phyloP scores from a whole-genome alignment of 2,329 filamentous ascomycete genomes.

The Lachnellula cervina region DNA sequence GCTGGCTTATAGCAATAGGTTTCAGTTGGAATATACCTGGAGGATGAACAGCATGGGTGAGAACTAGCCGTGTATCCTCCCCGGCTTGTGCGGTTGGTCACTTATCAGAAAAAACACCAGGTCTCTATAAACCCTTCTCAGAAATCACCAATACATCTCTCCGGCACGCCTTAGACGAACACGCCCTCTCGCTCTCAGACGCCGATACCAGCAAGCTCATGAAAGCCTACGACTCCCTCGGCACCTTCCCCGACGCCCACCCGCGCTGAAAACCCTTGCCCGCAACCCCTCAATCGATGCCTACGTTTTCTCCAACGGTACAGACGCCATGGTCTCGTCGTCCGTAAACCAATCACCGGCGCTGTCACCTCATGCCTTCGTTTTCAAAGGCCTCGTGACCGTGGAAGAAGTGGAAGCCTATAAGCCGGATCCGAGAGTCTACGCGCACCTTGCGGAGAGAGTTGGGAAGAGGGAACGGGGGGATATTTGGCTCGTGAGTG shows the following conservation, averaged over 20 bases:
- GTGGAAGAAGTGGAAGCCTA: constrained; percentile 56
- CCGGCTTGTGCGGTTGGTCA: too few relatives aligned
- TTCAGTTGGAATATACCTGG: constrained; percentile 76
- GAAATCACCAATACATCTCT: constrained; percentile 60
- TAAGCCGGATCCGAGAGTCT: constrained; percentile 61
- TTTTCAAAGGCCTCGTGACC: constrained; percentile 53
- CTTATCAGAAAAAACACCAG: constrained; percentile 34
- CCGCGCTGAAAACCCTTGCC: constrained; percentile 40
- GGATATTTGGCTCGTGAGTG: constrained; percentile 63
- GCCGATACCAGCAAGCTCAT: constrained; percentile 49
- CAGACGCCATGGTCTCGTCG: constrained; percentile 54
- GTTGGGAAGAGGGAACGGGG: constrained; percentile 29
- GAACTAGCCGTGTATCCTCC: constrained; percentile 8
- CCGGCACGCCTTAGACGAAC: constrained; percentile 58
- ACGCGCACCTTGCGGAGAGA: constrained; percentile 41
- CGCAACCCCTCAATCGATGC: constrained; percentile 32
- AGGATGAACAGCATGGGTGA: constrained; percentile 69
- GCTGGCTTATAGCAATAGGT: constrained; percentile 25
- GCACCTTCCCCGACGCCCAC: constrained; percentile 57
- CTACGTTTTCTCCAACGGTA: constrained; percentile 69
- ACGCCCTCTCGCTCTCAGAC: constrained; percentile 40
- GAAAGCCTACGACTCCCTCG: constrained; percentile 59
- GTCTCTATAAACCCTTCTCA: constrained; percentile 56
- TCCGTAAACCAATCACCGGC: constrained; percentile 55
- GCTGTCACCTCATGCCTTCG: constrained; percentile 41